phyloP scores from a whole-genome alignment of 139 green algal genomes.

The Ostreobium quekettii region DNA sequence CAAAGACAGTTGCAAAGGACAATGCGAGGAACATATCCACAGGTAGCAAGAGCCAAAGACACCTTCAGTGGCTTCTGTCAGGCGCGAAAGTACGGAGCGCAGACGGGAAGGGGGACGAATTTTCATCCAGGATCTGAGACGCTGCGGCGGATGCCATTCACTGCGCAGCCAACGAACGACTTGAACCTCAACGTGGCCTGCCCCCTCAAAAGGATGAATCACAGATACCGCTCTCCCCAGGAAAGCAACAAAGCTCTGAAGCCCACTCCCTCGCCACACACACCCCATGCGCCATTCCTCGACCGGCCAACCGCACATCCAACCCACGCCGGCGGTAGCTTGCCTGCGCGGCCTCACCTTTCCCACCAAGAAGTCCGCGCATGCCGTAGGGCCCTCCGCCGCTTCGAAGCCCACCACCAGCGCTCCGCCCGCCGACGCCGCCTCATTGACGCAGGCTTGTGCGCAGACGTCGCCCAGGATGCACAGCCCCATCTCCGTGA shows the following conservation, averaged over 20 bases:
- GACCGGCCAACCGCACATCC: background rate
- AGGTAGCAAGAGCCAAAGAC: no score
- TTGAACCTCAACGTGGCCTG: no score
- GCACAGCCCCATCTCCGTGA: slow-evolving; percentile 9
- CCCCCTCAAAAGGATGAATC: no score
- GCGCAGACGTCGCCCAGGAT: background rate
- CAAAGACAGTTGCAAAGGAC: no score
- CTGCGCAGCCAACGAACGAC: no score
- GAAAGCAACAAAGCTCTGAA: background rate
- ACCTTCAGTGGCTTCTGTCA: no score
- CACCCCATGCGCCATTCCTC: background rate
- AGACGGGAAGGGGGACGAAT: no score
- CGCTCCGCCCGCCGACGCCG: slow-evolving; percentile 1
- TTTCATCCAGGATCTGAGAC: no score
- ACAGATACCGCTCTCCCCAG: no score
- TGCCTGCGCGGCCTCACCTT: background rate
- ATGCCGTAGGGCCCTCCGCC: background rate
- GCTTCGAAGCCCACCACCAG: slow-evolving; percentile 16
- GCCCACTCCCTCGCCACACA: background rate
- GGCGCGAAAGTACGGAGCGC: no score
- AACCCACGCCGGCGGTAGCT: background rate
- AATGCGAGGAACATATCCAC: no score
- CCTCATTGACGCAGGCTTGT: slow-evolving; percentile 12
- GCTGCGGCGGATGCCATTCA: no score
- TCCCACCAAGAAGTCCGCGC: background rate